Base-by-base conservation (phyloP, 2,329 filamentous ascomycete genomes). In the Xylariaceae sp. region DNA sequence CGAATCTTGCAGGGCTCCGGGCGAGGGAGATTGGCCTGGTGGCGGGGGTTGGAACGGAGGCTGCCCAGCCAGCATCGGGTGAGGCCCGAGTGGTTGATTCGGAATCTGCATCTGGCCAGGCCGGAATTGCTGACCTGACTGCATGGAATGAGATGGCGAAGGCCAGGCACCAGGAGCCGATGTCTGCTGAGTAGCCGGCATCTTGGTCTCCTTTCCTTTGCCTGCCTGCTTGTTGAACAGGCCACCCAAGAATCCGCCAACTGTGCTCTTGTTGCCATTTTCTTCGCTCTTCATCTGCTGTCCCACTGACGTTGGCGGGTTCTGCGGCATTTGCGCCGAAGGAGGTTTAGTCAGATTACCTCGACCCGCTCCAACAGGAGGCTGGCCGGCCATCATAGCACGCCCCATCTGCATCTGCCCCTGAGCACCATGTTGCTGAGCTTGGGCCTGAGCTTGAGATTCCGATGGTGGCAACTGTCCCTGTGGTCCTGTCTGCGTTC, bases 151-250 rank as follows among this genome's bases (percentile, higher is more conserved):
- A 42, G 57, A 54, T 15, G 62, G 62, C 18, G 40, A 43, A 12
- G 57, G 53, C 14, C 51, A 56, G 38, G 56, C 59, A 39, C n/a
- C 40, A 12, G 51, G 33, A 11, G 53, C 46, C 2, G 49, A 44
- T n/a, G 35, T 49, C 41, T 55, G 60, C 30, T 58, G 56, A 36
- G 47, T 53, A 31, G 55, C 38, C 42, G 55, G 61, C 19, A 53
- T 27, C 43, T 55, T 63, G 11, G 48, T 35, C n/a, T 66, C 63
- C 15, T 61, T 56, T 5, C 55, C 39, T 42, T 62, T 63, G 12
- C 54, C 53, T 39, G 55, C 55, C 44, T 60, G 62, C 19, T 62
- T 62, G 33, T 59, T 59, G 45, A 66, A 61, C 15, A 64, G 42
- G 3, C 60, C 57, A 15, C 63, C 60, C 9, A 66, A 39, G 22